Conservation (phyloP, 2,329 filamentous ascomycete genomes). For the Trichophyton rubrum region DNA sequence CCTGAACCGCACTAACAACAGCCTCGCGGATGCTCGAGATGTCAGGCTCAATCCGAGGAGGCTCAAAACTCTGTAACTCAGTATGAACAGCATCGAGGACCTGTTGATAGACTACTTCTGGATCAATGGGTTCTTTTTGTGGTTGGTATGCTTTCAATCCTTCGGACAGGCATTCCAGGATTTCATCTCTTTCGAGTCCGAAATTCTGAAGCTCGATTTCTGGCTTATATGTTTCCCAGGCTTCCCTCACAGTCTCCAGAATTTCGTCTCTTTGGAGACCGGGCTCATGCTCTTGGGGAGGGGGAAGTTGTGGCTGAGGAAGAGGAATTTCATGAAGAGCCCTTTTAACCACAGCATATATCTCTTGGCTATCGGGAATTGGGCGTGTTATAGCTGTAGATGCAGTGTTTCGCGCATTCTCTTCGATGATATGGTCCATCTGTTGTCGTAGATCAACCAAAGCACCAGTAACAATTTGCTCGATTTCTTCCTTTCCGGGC, state of each 20-base stretch:
- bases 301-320: conserved; percentile 43
- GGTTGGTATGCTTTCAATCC: conserved; percentile 63
- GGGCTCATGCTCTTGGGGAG: conserved; percentile 35
- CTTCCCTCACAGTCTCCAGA: conserved; percentile 72
- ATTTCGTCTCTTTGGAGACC: conserved; percentile 69
- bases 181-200: conserved; percentile 79
- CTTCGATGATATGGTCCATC: conserved; percentile 64
- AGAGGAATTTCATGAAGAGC: conserved; percentile 50
- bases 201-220: conserved; percentile 85
- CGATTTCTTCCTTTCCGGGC: conserved; percentile 56
- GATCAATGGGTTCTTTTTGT: conserved; percentile 31
- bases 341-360: conserved; percentile 71
- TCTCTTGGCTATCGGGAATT: conserved; percentile 65
- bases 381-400: conserved; percentile 50
- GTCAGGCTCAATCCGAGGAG: conserved; percentile 59
- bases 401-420: conserved; percentile 58
- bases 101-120: conserved; percentile 64
- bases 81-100: conserved; percentile 77
- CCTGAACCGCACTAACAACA: conserved; percentile 68
- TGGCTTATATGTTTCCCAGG: conserved; percentile 88
- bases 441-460: conserved; percentile 73
- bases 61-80: conserved; percentile 66
- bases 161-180: conserved; percentile 73
- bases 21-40: conserved; percentile 65
- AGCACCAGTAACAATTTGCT: conserved; percentile 65